Conservation (phyloP, 331 rosid genomes). For the Acacia concinna region DNA sequence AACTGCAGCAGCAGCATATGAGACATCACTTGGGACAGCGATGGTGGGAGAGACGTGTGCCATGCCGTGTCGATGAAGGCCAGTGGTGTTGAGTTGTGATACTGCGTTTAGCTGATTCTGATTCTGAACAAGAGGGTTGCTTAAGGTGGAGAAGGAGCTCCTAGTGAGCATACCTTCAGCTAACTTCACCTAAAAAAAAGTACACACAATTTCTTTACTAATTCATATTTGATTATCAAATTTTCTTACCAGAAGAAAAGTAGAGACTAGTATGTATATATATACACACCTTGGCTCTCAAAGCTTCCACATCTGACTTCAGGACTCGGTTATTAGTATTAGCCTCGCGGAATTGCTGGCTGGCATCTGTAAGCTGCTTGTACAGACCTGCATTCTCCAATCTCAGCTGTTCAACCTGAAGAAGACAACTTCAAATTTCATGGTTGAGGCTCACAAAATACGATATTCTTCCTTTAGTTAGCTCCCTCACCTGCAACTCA, state of each 20-base stretch:
- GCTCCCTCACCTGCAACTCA: constrained; percentile 70
- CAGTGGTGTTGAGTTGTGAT: constrained; percentile 33
- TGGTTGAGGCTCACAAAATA: neutral
- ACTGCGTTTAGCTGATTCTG: constrained; percentile 44
- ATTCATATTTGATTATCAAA: neutral
- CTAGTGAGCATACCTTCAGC: constrained; percentile 73
- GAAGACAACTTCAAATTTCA: neutral
- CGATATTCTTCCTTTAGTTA: neutral
- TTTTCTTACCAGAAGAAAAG: neutral
- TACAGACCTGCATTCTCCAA: constrained; percentile 49
- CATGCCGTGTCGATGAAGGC: constrained; percentile 24
- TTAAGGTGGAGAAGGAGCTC: constrained; percentile 52
- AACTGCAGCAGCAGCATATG: constrained; percentile 36
- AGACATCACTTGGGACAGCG: constrained; percentile 45
- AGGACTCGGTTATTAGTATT: constrained; percentile 60
- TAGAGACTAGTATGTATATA: too few relatives aligned
- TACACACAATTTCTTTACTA: neutral
- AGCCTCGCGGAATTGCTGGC: constrained; percentile 58
- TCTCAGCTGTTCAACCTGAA: constrained; percentile 55
- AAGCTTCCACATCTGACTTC: constrained; percentile 67
- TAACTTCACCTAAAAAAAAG: constrained; percentile 59
- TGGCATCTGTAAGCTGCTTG: constrained; percentile 52
- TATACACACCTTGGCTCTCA: constrained; percentile 70
- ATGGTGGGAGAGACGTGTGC: constrained; percentile 50
- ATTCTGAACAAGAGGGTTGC: constrained; percentile 39